phyloP scores from a whole-genome alignment of 2,329 filamentous ascomycete genomes.

The Pestalotiopsis sp. region DNA sequence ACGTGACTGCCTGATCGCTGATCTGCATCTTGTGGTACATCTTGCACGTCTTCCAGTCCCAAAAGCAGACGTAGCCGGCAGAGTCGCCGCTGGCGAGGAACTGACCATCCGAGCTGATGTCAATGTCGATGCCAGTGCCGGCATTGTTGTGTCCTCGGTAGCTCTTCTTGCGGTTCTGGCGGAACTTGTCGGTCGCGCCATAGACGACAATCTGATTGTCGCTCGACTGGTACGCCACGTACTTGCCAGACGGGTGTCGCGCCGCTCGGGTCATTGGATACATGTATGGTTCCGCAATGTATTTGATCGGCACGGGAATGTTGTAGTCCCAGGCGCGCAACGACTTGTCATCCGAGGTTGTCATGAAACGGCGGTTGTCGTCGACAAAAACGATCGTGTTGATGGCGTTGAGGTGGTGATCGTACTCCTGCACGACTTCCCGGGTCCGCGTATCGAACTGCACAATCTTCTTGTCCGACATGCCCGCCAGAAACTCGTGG shows the following conservation, averaged over 20 bases:
- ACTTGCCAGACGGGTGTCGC: slow-evolving; percentile 86
- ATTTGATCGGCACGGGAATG: slow-evolving; percentile 97
- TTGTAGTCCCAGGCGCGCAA: slow-evolving; percentile 98
- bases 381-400: slow-evolving; percentile 98
- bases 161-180: slow-evolving; percentile 95
- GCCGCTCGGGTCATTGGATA: slow-evolving; percentile 89
- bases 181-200: slow-evolving; percentile 91
- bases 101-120: slow-evolving; percentile 87
- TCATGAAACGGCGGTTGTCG: slow-evolving; percentile 92
- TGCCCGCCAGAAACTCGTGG: slow-evolving; percentile 92
- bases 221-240: slow-evolving; percentile 88
- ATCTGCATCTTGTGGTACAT: slow-evolving; percentile 97
- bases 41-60: slow-evolving; percentile 99
- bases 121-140: slow-evolving; percentile 88
- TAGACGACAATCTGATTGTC: slow-evolving; percentile 99
- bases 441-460: slow-evolving; percentile 87
- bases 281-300: slow-evolving; percentile 97
- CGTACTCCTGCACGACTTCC: slow-evolving; percentile 93
- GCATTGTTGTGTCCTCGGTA: slow-evolving; percentile 96
- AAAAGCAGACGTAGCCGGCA: slow-evolving; percentile 90
- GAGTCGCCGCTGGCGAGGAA: slow-evolving; percentile 88
- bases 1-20: slow-evolving; percentile 80
- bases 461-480: slow-evolving; percentile 99
- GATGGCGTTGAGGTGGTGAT: slow-evolving; percentile 95
- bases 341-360: slow-evolving; percentile 95